phyloP scores from a whole-genome alignment of 2,329 filamentous ascomycete genomes.

The Thelonectria olida region DNA sequence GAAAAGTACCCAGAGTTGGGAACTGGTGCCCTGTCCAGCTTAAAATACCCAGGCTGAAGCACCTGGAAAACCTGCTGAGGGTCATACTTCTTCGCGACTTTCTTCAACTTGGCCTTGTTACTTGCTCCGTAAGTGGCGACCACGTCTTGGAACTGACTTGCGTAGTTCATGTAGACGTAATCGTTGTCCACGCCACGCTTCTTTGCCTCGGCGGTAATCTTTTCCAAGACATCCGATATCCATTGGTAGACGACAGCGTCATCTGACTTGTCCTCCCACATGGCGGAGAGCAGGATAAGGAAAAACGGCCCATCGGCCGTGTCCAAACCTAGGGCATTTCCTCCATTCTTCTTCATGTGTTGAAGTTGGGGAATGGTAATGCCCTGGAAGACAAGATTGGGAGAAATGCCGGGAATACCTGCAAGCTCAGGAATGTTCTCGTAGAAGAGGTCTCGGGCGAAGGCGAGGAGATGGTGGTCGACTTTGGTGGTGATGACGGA shows the following conservation, averaged over 20 bases:
- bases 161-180: slow-evolving; percentile 59
- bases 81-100: slow-evolving; percentile 49
- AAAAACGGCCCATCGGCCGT: slow-evolving; percentile 37
- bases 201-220: slow-evolving; percentile 34
- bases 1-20: too few relatives aligned
- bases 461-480: slow-evolving; percentile 8
- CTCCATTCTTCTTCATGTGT: slow-evolving; percentile 36
- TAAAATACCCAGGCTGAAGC: slow-evolving; percentile 52
- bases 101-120: slow-evolving; percentile 46
- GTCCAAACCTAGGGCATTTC: slow-evolving; percentile 43
- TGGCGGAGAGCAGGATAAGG: slow-evolving; percentile 10
- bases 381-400: slow-evolving; percentile 49
- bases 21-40: slow-evolving; percentile 36
- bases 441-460: slow-evolving; percentile 22
- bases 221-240: slow-evolving; percentile 20
- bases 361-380: slow-evolving; percentile 49
- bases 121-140: slow-evolving; percentile 50
- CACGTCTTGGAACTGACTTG: slow-evolving; percentile 51
- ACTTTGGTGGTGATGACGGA: slow-evolving; percentile 24
- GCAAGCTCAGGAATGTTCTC: slow-evolving; percentile 33
- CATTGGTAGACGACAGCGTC: slow-evolving; percentile 45
- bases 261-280: slow-evolving; percentile 35
- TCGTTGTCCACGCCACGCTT: slow-evolving; percentile 45
- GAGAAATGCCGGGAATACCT: slow-evolving; percentile 35
- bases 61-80: slow-evolving; percentile 47